A percentile compares a stretch with the other conserved stretches of the same genome.
Conservation (phyloP, 257 asterid genomes). For the Jasminum sambac region DNA sequence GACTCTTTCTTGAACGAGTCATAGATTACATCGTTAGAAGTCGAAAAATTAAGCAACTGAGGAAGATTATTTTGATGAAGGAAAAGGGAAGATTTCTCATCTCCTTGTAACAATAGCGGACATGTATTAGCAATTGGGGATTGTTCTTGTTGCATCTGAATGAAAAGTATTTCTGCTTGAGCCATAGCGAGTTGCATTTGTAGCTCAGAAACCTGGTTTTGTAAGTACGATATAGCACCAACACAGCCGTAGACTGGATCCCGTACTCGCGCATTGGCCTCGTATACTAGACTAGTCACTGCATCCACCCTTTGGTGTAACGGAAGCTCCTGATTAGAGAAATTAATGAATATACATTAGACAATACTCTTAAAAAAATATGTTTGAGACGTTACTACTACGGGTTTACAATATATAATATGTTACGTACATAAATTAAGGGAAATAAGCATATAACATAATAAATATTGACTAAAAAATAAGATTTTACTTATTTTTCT, state of each 20-base stretch:
- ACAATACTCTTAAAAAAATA: no score
- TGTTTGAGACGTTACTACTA: no score
- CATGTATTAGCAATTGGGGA: not conserved
- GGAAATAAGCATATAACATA: no score
- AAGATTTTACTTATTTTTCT: not conserved
- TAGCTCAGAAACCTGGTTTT: conserved; percentile 52
- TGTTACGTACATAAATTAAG: no score
- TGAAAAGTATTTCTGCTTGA: conserved; percentile 55
- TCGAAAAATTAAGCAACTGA: conserved; percentile 29
- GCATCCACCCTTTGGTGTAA: conserved; percentile 47
- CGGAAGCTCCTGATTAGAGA: conserved; percentile 41
- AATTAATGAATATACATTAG: no score
- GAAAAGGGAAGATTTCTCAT: conserved; percentile 31
- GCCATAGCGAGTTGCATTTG: conserved; percentile 62
- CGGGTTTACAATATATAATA: no score
- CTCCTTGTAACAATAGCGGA: conserved; percentile 13
- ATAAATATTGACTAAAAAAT: no score
- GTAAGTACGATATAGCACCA: conserved; percentile 52
- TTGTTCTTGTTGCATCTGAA: conserved; percentile 42
- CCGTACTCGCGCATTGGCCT: conserved; percentile 49
- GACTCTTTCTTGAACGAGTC: conserved; percentile 49
- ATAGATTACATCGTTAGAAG: conserved; percentile 27
- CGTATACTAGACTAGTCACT: conserved; percentile 56
- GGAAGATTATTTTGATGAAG: conserved; percentile 31
- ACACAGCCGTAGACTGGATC: conserved; percentile 62